A percentile compares a stretch with the other conserved stretches of the same genome.
Evolutionary conservation across 257 asterid species (phyloP).

Genomic region (Nicotiana paniculata): DNA sequence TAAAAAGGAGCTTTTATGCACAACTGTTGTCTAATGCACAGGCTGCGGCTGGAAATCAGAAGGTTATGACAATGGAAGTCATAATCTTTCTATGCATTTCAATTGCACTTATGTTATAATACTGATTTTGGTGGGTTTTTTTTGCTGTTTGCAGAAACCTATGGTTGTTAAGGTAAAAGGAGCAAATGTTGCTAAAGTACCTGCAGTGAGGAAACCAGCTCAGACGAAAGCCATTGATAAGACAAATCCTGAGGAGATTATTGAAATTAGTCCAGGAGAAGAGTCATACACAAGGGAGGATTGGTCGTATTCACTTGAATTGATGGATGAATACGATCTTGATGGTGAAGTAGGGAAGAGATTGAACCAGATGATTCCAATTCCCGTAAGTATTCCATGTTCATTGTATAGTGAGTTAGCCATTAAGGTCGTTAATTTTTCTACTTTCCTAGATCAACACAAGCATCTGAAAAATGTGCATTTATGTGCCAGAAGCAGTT

Average conservation of each 20-base stretch:
- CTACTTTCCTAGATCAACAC: not conserved
- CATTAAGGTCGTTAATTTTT: not conserved
- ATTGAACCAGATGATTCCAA: conserved; percentile 81
- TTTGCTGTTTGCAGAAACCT: conserved; percentile 21
- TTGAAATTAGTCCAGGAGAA: conserved; percentile 52
- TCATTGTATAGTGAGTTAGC: not conserved
- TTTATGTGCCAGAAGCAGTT: too few species aligned
- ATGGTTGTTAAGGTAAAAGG: conserved; percentile 32
- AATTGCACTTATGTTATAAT: not conserved
- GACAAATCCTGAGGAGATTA: conserved; percentile 52
- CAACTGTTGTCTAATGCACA: conserved; percentile 69
- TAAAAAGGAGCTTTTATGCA: conserved; percentile 76
- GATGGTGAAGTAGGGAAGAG: conserved; percentile 82
- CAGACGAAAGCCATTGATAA: conserved; percentile 41
- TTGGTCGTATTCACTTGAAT: conserved; percentile 53
- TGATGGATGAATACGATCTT: conserved; percentile 53
- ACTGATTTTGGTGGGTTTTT: not conserved
- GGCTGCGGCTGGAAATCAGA: conserved; percentile 31
- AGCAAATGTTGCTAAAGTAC: conserved; percentile 30
- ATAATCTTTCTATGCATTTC: conserved; percentile 8
- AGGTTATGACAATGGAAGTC: conserved; percentile 48
- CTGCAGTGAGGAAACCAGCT: conserved; percentile 29
- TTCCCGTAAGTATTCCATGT: conserved; percentile 53
- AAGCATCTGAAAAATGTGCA: too few species aligned
- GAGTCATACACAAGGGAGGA: conserved; percentile 41